Conservation (phyloP, 2,329 filamentous ascomycete species). For the Zymoseptoria tritici region DNA sequence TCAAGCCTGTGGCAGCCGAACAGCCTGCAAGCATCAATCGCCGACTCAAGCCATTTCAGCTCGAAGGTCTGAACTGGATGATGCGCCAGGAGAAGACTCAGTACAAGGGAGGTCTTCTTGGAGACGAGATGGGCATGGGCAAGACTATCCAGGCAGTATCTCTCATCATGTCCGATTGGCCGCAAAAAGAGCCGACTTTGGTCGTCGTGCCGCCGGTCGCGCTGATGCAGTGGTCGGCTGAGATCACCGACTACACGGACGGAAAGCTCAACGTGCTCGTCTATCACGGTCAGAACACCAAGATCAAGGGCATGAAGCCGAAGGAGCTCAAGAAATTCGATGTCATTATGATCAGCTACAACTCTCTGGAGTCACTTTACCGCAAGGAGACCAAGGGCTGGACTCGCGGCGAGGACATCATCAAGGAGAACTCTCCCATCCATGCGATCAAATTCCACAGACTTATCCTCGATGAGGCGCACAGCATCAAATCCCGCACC, state of each 20-base stretch:
- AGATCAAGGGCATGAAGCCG: slow-evolving; percentile 67
- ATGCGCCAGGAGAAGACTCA: slow-evolving; percentile 73
- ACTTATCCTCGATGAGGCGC: slow-evolving; percentile 87
- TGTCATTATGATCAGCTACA: slow-evolving; percentile 97
- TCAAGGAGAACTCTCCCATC: slow-evolving; percentile 70
- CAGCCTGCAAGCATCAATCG: slow-evolving; percentile 75
- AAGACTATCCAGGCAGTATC: slow-evolving; percentile 98
- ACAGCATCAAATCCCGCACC: slow-evolving; percentile 85
- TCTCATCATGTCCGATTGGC: slow-evolving; percentile 95
- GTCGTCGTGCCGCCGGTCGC: slow-evolving; percentile 9
- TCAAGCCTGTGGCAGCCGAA: slow-evolving; percentile 56
- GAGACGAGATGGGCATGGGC: slow-evolving; percentile 97
- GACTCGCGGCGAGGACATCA: slow-evolving; percentile 66
- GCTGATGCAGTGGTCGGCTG: slow-evolving; percentile 35
- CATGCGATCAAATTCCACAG: slow-evolving; percentile 57
- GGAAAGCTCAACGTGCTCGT: slow-evolving; percentile 85
- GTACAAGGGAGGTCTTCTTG: slow-evolving; percentile 83
- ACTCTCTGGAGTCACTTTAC: slow-evolving; percentile 80
- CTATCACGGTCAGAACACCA: slow-evolving; percentile 78
- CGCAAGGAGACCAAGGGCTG: slow-evolving; percentile 90
- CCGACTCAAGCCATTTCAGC: slow-evolving; percentile 83
- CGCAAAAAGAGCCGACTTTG: slow-evolving; percentile 64
- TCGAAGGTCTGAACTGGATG: slow-evolving; percentile 94
- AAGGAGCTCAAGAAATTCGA: slow-evolving; percentile 75
- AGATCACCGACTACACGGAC: slow-evolving; percentile 62